These are phyloP conservation scores for Lactarius psammicola DNA, from an alignment of 768 basidiomycete genomes.

Conservation along the genomic window DNA sequence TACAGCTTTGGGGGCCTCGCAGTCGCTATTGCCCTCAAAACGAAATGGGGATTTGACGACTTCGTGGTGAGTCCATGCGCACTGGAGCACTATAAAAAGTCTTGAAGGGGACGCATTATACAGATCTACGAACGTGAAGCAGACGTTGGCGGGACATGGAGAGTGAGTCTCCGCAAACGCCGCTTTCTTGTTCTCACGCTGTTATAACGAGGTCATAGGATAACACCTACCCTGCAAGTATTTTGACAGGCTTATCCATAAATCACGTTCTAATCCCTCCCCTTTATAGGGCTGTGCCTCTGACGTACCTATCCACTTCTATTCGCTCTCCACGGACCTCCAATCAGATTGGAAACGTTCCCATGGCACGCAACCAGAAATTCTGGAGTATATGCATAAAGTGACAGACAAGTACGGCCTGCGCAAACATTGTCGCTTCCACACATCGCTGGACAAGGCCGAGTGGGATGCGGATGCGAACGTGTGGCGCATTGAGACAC, in stretches of 20 bases:
- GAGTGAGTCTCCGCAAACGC: conserved; percentile 19
- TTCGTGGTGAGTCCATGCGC: conserved; percentile 33
- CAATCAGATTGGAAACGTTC: conserved; percentile 32
- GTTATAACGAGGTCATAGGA: conserved; percentile 13
- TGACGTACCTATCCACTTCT: conserved; percentile 31
- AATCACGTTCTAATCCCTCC: not conserved
- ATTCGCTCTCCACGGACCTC: conserved; percentile 33
- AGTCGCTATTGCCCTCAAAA: conserved; percentile 35
- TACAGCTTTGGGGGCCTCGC: conserved; percentile 33
- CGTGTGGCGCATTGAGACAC: conserved; percentile 32
- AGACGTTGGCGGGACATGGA: conserved; percentile 34
- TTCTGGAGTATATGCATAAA: conserved; percentile 32
- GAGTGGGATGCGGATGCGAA: conserved; percentile 33
- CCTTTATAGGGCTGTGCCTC: conserved; percentile 31
- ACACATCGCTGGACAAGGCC: conserved; percentile 33
- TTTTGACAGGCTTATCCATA: not conserved
- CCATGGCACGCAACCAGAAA: conserved; percentile 33
- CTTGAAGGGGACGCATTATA: not conserved
- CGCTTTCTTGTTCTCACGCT: not conserved
- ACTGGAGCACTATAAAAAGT: not conserved
- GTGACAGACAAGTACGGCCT: conserved; percentile 31
- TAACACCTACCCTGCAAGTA: conserved; percentile 31
- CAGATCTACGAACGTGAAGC: conserved; percentile 36
- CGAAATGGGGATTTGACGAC: conserved; percentile 33
- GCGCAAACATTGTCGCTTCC: conserved; percentile 28